Base-by-base conservation (phyloP, 345 rosid genomes). In the Heritiera littoralis region DNA sequence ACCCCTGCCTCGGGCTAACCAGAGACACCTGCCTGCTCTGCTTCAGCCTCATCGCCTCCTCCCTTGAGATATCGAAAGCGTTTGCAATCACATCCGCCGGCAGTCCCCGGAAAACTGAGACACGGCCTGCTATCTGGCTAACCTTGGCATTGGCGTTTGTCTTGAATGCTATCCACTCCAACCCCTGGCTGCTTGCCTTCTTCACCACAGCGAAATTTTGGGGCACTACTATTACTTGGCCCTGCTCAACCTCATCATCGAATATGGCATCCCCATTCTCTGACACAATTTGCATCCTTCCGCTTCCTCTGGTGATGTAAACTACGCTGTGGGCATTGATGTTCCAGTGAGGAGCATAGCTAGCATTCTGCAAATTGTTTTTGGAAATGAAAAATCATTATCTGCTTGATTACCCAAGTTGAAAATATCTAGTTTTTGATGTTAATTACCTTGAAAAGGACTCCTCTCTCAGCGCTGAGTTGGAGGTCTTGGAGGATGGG, bases 391-490 rank as follows among this genome's bases (percentile, higher is more conserved):
- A 63, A 63, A 0, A 32, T 64, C 45, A 41, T 67, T 3, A 20
- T 20, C 20, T 58, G 1, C n/a, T 54, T 15, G 15, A 54, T 54
- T 54, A 3, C n/a, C 58, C 38, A 28, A 28, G 4, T 15, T 54
- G 18, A 5, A 54, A 4, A 1, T 48, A 11, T 48, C 2, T 14
- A 13, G 17, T 15, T 23, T 23, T 23, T 0, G 6, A 54, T 58
- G 30, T 56, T n/a, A 56, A 20, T 9, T 79, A 86, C 87, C 79
- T 2, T 66, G 86, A 82, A 85, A 61, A 88, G 90, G 46, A 79
- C 71, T 13, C 89, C 94, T 68, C 86, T 85, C 76, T 87, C 79
- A 1, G 89, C 89, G 51, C 90, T 88, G 80, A 92, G 93, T 45
- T 85, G 84, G 74, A 92, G 84, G 72, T 0, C 3, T 5, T 75